Conservation (phyloP, 2,329 filamentous ascomycete genomes). For the Hypoxylon sp. region DNA sequence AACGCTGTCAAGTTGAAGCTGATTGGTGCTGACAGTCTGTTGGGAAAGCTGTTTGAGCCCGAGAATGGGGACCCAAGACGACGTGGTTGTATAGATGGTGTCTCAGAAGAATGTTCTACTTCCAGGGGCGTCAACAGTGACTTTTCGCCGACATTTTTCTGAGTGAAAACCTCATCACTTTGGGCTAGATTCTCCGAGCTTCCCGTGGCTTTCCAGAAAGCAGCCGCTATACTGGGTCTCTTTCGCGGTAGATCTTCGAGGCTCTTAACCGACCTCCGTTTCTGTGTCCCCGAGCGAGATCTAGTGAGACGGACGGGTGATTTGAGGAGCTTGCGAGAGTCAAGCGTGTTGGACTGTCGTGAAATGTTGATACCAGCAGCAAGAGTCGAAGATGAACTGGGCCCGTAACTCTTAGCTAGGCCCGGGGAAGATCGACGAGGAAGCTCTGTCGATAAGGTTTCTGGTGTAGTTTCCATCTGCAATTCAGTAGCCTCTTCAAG, state of each 20-base stretch:
- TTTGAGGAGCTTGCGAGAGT: constrained; percentile 62
- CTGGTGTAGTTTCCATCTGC: constrained; percentile 14
- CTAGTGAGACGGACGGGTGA: constrained; percentile 65
- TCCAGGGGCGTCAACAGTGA: constrained; percentile 5
- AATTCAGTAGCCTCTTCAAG: constrained; percentile 21
- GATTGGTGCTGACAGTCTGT: constrained; percentile 62
- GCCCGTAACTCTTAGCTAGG: constrained; percentile 69
- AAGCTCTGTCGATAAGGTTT: constrained; percentile 43
- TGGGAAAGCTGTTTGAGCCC: constrained; percentile 69
- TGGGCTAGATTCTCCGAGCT: constrained; percentile 22
- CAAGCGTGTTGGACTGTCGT: constrained; percentile 62
- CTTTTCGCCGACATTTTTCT: constrained; percentile 8
- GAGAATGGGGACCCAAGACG: constrained; percentile 71
- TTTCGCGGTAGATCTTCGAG: constrained; percentile 61
- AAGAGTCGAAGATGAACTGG: constrained; percentile 66
- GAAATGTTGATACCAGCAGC: constrained; percentile 55
- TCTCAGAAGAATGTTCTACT: constrained; percentile 33
- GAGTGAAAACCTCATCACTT: constrained; percentile 22
- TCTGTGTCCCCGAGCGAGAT: constrained; percentile 66
- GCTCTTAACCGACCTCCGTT: constrained; percentile 64
- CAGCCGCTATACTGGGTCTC: constrained; percentile 66
- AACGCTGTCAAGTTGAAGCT: constrained; percentile 59
- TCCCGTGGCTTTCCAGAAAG: constrained; percentile 58
- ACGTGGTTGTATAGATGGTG: constrained; percentile 55
- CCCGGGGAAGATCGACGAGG: constrained; percentile 67